A percentile compares a stretch with the other conserved stretches of the same genome.
Conservation (phyloP, 2,329 filamentous ascomycete species). For the Trichoderma semiorbis region DNA sequence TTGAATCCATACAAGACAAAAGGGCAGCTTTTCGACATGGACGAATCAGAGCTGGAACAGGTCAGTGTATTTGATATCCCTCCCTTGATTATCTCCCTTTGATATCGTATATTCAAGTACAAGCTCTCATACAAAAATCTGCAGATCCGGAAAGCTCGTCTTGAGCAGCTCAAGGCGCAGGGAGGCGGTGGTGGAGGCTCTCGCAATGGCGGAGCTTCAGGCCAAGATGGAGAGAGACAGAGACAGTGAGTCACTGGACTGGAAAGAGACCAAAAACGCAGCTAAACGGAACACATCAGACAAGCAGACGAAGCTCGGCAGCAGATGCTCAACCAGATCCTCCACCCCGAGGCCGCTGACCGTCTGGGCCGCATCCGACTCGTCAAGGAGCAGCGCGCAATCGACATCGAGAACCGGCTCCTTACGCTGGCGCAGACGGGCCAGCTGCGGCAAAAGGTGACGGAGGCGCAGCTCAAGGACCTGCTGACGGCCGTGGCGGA, state of each 20-base stretch:
- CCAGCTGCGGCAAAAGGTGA: slow-evolving; percentile 83
- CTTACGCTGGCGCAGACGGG: slow-evolving; percentile 87
- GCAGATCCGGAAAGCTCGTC: slow-evolving; percentile 85
- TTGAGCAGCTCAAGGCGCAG: slow-evolving; percentile 86
- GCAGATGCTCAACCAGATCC: slow-evolving; percentile 83
- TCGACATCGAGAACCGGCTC: slow-evolving; percentile 86
- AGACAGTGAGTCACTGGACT: slow-evolving; percentile 35
- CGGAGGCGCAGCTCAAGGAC: slow-evolving; percentile 90
- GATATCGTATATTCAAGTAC: slow-evolving; percentile 17
- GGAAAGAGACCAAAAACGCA: not conserved
- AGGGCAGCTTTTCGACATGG: slow-evolving; percentile 31
- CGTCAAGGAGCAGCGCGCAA: slow-evolving; percentile 88
- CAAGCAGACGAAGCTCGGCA: slow-evolving; percentile 66
- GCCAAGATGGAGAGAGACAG: slow-evolving; percentile 58
- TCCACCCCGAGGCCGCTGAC: slow-evolving; percentile 89
- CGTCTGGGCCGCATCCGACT: slow-evolving; percentile 90
- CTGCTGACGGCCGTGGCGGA: slow-evolving; percentile 82
- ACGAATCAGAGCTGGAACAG: slow-evolving; percentile 41
- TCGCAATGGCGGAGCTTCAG: slow-evolving; percentile 37
- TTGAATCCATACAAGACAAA: not conserved
- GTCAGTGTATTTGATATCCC: not conserved
- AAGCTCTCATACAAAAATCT: not conserved
- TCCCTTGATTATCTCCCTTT: not conserved
- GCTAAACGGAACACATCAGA: slow-evolving; percentile 27
- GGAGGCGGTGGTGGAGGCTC: slow-evolving; percentile 49